A percentile compares a stretch with the other conserved stretches of the same genome.
Evolutionary conservation across 208 protist species (phyloP).

Genomic region (Leishmania major): DNA sequence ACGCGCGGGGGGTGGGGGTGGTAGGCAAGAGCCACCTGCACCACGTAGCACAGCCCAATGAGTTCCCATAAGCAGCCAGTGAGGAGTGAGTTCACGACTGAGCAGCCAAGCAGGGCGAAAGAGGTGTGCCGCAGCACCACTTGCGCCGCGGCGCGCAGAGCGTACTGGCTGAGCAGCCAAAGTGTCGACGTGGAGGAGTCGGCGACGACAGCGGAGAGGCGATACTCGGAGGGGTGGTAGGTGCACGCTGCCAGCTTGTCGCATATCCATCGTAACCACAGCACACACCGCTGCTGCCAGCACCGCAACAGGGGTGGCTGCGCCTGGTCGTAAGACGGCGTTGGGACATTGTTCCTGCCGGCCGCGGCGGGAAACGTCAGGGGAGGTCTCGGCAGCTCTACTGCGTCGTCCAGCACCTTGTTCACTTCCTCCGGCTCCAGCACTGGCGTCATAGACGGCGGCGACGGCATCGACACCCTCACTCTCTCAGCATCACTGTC

Average conservation of each 20-base stretch:
- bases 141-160: constrained; percentile 28
- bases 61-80: constrained; percentile 57
- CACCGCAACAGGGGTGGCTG: constrained; percentile 1
- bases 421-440: not conserved
- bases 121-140: constrained; percentile 44
- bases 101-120: constrained; percentile 32
- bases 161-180: constrained; percentile 14
- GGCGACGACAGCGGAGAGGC: not conserved
- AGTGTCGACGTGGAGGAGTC: constrained; percentile 17
- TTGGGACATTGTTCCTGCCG: not conserved
- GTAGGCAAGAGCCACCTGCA: constrained; percentile 50
- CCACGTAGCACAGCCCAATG: constrained; percentile 39
- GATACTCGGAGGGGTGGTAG: constrained; percentile 42
- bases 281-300: constrained; percentile 16
- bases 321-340: not conserved
- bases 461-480: not conserved
- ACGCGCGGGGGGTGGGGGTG: constrained; percentile 48
- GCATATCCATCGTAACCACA: constrained; percentile 12
- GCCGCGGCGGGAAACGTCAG: not conserved
- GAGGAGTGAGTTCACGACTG: constrained; percentile 44
- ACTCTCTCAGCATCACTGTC: not conserved
- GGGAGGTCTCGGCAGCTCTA: too few species aligned
- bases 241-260: constrained; percentile 44
- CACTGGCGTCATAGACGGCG: not conserved
- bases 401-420: not conserved